phyloP scores from a whole-genome alignment of 495 filamentous ascomycete species.

The Aspergillus indologenus region DNA sequence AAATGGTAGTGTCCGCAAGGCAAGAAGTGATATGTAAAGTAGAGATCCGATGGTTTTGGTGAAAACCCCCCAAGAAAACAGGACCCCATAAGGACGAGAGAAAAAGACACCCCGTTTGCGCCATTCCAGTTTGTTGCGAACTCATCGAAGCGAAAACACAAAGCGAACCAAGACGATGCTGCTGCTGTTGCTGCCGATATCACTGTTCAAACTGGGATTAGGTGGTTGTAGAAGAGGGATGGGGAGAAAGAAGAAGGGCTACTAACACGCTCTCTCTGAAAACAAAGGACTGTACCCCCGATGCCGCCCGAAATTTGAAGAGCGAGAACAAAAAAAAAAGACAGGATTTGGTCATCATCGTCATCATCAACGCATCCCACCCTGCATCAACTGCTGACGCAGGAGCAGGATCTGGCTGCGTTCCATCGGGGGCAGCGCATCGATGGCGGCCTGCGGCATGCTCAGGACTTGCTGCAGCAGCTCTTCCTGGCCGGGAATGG shows the following conservation, averaged over 20 bases:
- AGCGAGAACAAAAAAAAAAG: background rate
- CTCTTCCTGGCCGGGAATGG: constrained; percentile 56
- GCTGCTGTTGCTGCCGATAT: too few species aligned
- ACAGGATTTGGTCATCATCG: background rate
- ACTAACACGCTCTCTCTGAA: background rate
- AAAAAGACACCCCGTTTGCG: background rate
- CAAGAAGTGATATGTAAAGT: background rate
- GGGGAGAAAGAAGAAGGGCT: background rate
- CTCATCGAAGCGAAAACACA: background rate
- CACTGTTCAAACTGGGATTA: background rate
- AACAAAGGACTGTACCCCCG: background rate
- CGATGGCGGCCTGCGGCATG: constrained; percentile 72
- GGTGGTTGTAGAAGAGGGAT: background rate
- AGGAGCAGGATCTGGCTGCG: constrained; percentile 74
- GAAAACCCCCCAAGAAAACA: background rate
- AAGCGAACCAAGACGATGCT: too few species aligned
- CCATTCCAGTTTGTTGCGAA: background rate
- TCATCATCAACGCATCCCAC: constrained; percentile 38
- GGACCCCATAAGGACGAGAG: background rate
- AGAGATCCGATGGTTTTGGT: background rate
- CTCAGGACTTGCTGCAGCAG: constrained; percentile 71
- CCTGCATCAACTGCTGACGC: constrained; percentile 52
- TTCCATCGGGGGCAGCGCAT: constrained; percentile 68
- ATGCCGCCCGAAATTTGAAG: background rate
- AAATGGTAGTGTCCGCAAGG: background rate